Evolutionary conservation across 129 eudicot genomes (phyloP).

Genomic region (Gnaphalium uliginosum): DNA sequence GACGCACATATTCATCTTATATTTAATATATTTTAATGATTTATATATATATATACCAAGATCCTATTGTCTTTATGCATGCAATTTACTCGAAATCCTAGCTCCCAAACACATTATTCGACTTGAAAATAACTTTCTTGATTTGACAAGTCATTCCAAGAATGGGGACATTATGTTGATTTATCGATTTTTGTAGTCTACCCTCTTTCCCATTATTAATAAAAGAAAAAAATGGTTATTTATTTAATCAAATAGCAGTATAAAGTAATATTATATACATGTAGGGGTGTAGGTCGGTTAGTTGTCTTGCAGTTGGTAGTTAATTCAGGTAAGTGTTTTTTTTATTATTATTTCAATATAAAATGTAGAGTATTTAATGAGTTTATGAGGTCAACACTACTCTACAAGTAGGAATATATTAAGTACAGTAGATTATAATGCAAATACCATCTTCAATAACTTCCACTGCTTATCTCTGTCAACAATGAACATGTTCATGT

Average conservation of each 20-base stretch:
- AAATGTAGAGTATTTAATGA: constrained; percentile 13
- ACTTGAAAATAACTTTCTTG: neutral
- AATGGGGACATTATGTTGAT: constrained; percentile 30
- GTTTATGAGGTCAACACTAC: constrained; percentile 23
- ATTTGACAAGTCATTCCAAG: constrained; percentile 26
- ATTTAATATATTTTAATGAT: neutral
- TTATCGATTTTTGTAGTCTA: constrained; percentile 38
- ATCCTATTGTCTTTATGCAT: constrained; percentile 11
- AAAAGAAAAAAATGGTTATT: neutral
- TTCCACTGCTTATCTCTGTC: neutral
- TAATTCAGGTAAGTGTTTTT: constrained; percentile 38
- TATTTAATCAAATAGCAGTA: constrained; percentile 3
- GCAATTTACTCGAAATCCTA: neutral
- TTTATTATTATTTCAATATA: constrained; percentile 18
- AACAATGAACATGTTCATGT: constrained; percentile 22
- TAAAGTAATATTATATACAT: constrained; percentile 10
- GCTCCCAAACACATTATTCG: constrained; percentile 4
- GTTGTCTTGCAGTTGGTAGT: constrained; percentile 36
- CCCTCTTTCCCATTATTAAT: constrained; percentile 17
- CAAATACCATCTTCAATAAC: neutral
- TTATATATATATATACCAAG: neutral
- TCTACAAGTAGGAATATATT: constrained; percentile 29
- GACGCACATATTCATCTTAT: neutral
- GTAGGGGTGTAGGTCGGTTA: constrained; percentile 32
- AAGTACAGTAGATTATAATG: neutral